Conservation (phyloP, 208 protist genomes). For the Vickermania ingenoplastis region DNA sequence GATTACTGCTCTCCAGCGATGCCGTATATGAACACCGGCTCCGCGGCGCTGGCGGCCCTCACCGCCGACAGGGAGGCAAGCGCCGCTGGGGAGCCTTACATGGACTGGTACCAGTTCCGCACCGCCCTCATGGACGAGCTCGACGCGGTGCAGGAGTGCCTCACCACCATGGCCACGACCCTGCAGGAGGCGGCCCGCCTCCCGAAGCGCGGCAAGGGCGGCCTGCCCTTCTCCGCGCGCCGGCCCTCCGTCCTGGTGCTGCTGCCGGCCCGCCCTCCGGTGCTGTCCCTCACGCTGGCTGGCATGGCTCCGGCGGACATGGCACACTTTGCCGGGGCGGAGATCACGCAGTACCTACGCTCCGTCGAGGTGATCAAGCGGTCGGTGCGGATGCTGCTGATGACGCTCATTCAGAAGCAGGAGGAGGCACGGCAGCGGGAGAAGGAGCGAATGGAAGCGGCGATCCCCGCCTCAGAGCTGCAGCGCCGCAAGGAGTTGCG, state of each 20-base stretch:
- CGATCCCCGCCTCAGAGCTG: not conserved
- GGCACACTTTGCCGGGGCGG: not conserved
- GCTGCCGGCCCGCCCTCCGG: not conserved
- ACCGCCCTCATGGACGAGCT: not conserved
- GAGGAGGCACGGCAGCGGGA: not conserved
- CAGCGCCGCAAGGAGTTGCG: not conserved
- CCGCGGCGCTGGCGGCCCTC: not conserved
- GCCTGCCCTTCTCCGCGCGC: not conserved
- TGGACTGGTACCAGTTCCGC: not conserved
- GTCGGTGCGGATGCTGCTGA: constrained; percentile 17
- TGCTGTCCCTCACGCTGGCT: not conserved
- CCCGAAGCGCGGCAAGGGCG: not conserved
- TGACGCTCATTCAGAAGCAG: constrained; percentile 9
- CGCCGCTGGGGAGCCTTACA: not conserved
- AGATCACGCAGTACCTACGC: constrained; percentile 32
- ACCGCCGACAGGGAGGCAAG: not conserved
- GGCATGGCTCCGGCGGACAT: not conserved
- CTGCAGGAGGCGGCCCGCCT: not conserved
- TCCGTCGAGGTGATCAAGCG: constrained; percentile 26
- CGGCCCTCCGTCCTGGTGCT: not conserved
- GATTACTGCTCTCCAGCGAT: not conserved
- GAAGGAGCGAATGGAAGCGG: not conserved
- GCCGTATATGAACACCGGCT: not conserved
- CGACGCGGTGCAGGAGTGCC: not conserved
- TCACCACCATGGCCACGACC: not conserved